Evolutionary conservation across 2,329 filamentous ascomycete genomes (phyloP), one percentile per base, ranked within the genome.

Genomic region (Neodidymelliopsis sp.): DNA sequence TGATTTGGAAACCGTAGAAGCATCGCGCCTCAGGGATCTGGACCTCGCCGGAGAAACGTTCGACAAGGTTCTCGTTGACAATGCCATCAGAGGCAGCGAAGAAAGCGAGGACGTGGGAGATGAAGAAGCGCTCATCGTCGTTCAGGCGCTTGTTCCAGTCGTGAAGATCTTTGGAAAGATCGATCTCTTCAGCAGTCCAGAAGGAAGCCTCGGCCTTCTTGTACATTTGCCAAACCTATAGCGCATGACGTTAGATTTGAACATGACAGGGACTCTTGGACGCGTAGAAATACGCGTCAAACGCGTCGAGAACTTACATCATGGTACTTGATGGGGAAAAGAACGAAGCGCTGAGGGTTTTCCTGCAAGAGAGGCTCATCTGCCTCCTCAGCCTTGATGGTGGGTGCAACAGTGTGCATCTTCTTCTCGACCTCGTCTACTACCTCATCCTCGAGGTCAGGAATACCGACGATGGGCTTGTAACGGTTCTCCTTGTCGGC

Each of bases 1-100:
- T 99, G 81, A 97, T 97, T 81, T 99, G 94, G 85, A 99, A 99
- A 59, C 94, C 94, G 77, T 99, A 99, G 84, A 99, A 99, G 86
- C 94, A 99, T 69, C 94, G 91, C 59, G 94, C 94, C 79, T 99
- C 94, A 9, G 94, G 93, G 50, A 97, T 87, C 79, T 99, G 94
- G 22, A 99, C 93, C 78, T 99, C 94, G 60, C 85, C 87, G 69
- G 90, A 96, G 86, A 99, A 99, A 57, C 94, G 90, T 84, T 97
- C 92, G 53, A 99, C 87, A 18, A 99, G 83, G 82, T 99, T 99
- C 84, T 99, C 94, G 74, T 99, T 99, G 82, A 99, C 94, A 62
- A 99, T 99, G 71, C 94, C 94, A 70, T 99, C 94, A 0, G 94
- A 99, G 19, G 94, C 94, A 63, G 94, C 94, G 76, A 99, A 99